Conservation (phyloP, 2,329 filamentous ascomycete species). For the Helicocarpus griseus region DNA sequence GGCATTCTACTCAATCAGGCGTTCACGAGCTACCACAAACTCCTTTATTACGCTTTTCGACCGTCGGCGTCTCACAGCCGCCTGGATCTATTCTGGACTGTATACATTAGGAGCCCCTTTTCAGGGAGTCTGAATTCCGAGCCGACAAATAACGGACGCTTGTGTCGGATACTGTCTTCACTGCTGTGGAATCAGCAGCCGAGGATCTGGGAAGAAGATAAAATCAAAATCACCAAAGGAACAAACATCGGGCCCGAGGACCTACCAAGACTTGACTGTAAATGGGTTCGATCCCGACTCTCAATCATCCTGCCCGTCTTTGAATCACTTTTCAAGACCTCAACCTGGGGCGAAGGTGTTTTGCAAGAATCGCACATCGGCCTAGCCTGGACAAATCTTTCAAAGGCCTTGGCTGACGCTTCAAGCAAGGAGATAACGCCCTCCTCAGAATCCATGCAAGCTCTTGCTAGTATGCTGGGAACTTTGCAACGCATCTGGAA, state of each 20-base stretch:
- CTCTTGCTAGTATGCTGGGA: conserved; percentile 62
- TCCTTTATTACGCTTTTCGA: conserved; percentile 74
- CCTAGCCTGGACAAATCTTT: conserved; percentile 52
- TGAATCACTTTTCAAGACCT: conserved; percentile 43
- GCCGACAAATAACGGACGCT: conserved; percentile 47
- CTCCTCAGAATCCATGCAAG: conserved; percentile 70
- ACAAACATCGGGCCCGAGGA: conserved; percentile 65
- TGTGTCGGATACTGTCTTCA: conserved; percentile 61
- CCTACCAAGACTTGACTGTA: conserved; percentile 71
- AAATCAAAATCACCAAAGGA: not conserved
- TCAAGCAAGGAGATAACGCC: conserved; percentile 82
- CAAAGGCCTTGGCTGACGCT: conserved; percentile 50
- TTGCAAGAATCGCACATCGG: conserved; percentile 39
- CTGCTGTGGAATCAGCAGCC: conserved; percentile 46
- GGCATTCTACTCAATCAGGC: conserved; percentile 42
- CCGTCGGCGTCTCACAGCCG: conserved; percentile 57
- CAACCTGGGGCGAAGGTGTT: conserved; percentile 38
- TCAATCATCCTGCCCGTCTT: conserved; percentile 54
- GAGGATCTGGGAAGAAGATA: conserved; percentile 62
- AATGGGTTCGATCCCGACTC: conserved; percentile 73
- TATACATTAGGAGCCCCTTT: conserved; percentile 58
- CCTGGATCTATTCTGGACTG: conserved; percentile 69
- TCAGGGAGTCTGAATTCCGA: conserved; percentile 43
- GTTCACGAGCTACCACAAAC: conserved; percentile 64
- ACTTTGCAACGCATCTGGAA: conserved; percentile 63